phyloP scores from a whole-genome alignment of 2,329 filamentous ascomycete species.

The Talaromyces marneffei region DNA sequence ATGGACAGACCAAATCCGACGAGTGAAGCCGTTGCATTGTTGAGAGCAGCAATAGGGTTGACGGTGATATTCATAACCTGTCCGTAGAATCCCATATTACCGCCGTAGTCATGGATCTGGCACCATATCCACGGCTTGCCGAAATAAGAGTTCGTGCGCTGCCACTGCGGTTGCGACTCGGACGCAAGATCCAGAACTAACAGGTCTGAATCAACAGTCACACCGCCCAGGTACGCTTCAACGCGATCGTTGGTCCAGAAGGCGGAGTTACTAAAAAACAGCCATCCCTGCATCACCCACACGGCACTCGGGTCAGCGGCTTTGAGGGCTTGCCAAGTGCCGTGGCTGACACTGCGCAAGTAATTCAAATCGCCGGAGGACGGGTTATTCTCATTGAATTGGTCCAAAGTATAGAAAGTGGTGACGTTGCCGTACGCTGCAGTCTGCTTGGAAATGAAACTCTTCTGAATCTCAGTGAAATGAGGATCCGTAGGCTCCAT shows the following conservation, averaged over 20 bases:
- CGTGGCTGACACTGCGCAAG: slow-evolving; percentile 38
- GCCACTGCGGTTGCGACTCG: slow-evolving; percentile 48
- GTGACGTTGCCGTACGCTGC: slow-evolving; percentile 46
- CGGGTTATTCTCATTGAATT: slow-evolving; percentile 50
- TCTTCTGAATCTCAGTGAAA: slow-evolving; percentile 42
- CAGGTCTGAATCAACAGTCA: slow-evolving; percentile 42
- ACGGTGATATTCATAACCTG: slow-evolving; percentile 47
- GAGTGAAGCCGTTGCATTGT: slow-evolving; percentile 35
- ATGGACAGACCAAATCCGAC: slow-evolving; percentile 47
- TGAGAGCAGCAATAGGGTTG: slow-evolving; percentile 42
- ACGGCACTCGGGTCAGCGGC: slow-evolving; percentile 44
- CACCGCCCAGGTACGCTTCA: slow-evolving; percentile 46
- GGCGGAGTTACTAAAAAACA: slow-evolving; percentile 41
- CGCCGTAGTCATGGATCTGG: slow-evolving; percentile 48
- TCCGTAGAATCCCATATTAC: slow-evolving; percentile 47
- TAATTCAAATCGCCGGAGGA: slow-evolving; percentile 43
- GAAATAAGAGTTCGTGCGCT: slow-evolving; percentile 45
- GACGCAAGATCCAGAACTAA: slow-evolving; percentile 49
- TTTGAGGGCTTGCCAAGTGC: slow-evolving; percentile 46
- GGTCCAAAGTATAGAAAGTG: slow-evolving; percentile 47
- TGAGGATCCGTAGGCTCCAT: slow-evolving; percentile 43
- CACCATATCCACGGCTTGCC: slow-evolving; percentile 54
- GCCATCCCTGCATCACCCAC: slow-evolving; percentile 53
- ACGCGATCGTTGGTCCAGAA: slow-evolving; percentile 49
- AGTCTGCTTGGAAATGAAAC: slow-evolving; percentile 44